phyloP scores from a whole-genome alignment of 768 basidiomycete species.

The Boletus pseudopeckii region DNA sequence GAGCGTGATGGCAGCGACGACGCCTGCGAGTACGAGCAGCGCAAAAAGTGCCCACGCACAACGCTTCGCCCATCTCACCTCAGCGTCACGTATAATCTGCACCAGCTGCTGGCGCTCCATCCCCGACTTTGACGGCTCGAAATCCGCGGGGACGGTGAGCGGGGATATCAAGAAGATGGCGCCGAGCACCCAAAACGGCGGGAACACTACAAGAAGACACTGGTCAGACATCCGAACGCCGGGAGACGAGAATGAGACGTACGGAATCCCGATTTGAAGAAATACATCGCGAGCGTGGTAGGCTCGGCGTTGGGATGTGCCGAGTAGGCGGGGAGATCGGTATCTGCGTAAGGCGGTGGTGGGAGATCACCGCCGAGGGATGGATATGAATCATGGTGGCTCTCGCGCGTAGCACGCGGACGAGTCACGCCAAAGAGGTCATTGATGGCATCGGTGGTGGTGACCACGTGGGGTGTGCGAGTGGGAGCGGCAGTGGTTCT shows the following conservation, averaged over 20 bases:
- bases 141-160: conserved; percentile 32
- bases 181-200: conserved; percentile 47
- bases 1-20: background rate
- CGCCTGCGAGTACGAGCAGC: background rate
- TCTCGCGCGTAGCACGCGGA: conserved; percentile 27
- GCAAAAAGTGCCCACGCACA: conserved; percentile 15
- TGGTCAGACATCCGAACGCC: background rate
- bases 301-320: conserved; percentile 32
- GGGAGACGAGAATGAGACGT: conserved; percentile 18
- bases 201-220: conserved; percentile 37
- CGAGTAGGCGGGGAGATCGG: conserved; percentile 35
- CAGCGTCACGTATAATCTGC: conserved; percentile 32
- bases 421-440: conserved; percentile 30
- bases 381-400: conserved; percentile 28
- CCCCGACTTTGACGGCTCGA: conserved; percentile 33
- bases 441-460: conserved; percentile 16
- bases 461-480: conserved; percentile 1
- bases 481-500: conserved; percentile 2
- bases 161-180: conserved; percentile 39
- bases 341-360: conserved; percentile 32
- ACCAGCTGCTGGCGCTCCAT: conserved; percentile 34
- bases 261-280: conserved; percentile 52
- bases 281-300: conserved; percentile 42
- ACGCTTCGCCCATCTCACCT: conserved; percentile 43
- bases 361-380: conserved; percentile 1